These are phyloP conservation scores for Aphanomyces invadans DNA, from an alignment of 352 stramenopile species.

Conservation along the genomic window DNA sequence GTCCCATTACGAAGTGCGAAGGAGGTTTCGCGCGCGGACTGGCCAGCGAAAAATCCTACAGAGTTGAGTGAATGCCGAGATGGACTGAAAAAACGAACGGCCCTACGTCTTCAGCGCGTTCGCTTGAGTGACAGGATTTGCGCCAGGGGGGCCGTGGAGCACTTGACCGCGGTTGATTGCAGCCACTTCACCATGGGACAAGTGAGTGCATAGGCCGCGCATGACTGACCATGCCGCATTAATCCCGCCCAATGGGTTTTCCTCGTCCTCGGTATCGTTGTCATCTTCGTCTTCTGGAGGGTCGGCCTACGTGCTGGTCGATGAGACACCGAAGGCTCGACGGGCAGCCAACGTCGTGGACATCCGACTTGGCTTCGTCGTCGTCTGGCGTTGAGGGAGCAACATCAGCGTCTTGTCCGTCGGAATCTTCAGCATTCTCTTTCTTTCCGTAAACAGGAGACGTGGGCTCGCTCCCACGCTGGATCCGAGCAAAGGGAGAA, in stretches of 20 bases:
- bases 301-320: neutral
- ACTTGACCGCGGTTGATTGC: neutral
- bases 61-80: neutral
- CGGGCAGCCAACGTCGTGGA: too few species aligned
- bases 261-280: neutral
- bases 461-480: neutral
- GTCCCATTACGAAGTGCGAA: neutral
- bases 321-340: too few species aligned
- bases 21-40: neutral
- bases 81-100: neutral
- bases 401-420: too few species aligned
- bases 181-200: neutral
- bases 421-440: too few species aligned
- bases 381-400: too few species aligned
- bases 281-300: neutral
- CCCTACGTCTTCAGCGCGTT: slow-evolving; percentile 2
- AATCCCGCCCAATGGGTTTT: neutral
- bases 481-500: neutral
- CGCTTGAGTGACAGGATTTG: neutral
- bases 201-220: neutral
- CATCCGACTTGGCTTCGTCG: neutral
- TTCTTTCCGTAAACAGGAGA: too few species aligned
- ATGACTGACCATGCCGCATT: neutral
- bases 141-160: neutral
- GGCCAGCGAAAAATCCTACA: slow-evolving; percentile 17